phyloP scores from a whole-genome alignment of 192 early-diverging fungal genomes.

The Coemansia biformis region DNA sequence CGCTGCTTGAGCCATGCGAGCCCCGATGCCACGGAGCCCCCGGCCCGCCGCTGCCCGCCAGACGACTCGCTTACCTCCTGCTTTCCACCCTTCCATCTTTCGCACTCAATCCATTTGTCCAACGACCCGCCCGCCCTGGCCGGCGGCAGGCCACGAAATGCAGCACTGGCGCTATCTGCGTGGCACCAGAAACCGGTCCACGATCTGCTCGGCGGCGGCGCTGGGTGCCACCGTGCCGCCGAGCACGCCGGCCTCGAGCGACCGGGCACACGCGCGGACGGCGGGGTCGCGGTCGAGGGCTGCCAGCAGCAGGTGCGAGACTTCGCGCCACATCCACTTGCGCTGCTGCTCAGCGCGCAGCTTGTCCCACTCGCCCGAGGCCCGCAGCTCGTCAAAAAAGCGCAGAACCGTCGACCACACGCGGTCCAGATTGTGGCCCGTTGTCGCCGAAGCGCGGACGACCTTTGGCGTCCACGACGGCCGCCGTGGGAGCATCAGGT shows the following conservation, averaged over 20 bases:
- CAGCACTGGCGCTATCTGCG: no score
- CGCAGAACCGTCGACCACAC: constrained; percentile 24
- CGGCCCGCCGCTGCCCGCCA: no score
- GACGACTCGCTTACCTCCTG: no score
- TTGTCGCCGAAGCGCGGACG: constrained; percentile 32
- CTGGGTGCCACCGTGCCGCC: constrained; percentile 18
- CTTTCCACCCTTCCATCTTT: no score
- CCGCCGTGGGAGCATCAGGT: constrained; percentile 28
- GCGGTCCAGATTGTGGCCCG: constrained; percentile 31
- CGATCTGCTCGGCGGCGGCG: constrained; percentile 33
- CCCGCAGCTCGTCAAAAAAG: constrained; percentile 16
- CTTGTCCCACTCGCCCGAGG: constrained; percentile 28
- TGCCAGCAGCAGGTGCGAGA: constrained; percentile 19
- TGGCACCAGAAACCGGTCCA: constrained; percentile 21
- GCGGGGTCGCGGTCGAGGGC: constrained; percentile 11
- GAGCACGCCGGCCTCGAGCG: constrained; percentile 12
- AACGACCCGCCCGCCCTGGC: no score
- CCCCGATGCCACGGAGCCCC: no score
- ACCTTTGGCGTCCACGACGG: constrained; percentile 28
- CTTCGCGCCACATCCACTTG: constrained; percentile 47
- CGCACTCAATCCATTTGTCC: no score
- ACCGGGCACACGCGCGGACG: constrained; percentile 8
- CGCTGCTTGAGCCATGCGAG: no score
- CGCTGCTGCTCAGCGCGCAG: constrained; percentile 27
- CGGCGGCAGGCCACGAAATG: no score